Evolutionary conservation across 225 moss, liverwort and hornwort species (phyloP), one percentile per base, ranked within the genome.

Genomic region (Polytrichum commune): DNA sequence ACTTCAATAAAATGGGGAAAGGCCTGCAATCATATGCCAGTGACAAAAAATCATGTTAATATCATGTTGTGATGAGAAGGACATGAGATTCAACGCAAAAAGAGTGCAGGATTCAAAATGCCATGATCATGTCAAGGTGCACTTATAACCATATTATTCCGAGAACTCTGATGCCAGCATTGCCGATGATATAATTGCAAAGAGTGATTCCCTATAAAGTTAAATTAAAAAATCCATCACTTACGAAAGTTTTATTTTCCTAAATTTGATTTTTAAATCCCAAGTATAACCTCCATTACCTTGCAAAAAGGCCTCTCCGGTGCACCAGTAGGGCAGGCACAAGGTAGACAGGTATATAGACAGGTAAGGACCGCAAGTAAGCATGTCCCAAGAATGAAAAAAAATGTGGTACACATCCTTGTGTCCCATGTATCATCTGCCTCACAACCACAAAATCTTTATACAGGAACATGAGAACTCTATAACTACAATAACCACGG

Each of bases 261-360:
- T 46, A 13, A 46, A 46, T 16, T 32, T 46, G 46, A 46, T 46
- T 13, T 46, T 46, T 3, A 16, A 46, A 13, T 46, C 13, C 13
- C 46, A 46, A 46, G 4, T 46, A 3, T 46, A 13, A 46, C 58
- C 54, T 27, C 19, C 33, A 61, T 28, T 84, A 97, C 96, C 94
- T 90, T 57, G 76, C 83, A 69, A 97, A 87, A 30, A 97, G 94
- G 54, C 77, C 92, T 80, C 82, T 82, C 53, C 97, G 92, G 81
- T 97, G 97, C 84, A 97, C 97, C 74, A 97, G 85, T 77, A 97
- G 89, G 29, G 97, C 92, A 80, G 94, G 94, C 66, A 94, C 97
- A 64, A 97, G 79, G 75, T 97, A 94, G 5, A 97, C 94, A 60
- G 97, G 97, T 30, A 92, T 69, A 74, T 97, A 97, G 55, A 97